Base-by-base conservation (phyloP, 352 stramenopile genomes). In the Hyaloperonospora brassicae region DNA sequence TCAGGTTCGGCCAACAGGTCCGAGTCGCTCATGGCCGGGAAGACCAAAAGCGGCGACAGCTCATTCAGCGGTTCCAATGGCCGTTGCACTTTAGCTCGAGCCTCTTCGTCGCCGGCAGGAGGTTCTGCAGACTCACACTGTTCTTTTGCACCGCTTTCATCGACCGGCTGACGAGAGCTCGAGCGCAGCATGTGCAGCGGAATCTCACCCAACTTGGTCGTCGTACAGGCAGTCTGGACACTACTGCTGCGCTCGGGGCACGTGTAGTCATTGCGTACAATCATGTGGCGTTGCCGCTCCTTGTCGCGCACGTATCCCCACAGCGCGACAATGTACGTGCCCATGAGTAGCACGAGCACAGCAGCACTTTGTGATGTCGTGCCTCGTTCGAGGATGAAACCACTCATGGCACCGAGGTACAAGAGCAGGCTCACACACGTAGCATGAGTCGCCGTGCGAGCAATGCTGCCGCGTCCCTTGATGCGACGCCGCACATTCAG, bases 291-390 rank as follows among this genome's bases (percentile, higher is more conserved):
- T 45, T 82, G 73, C 40, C 73, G 74, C 54, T 90, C 80, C 66
- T 91, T 93, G 70, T 93, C 83, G n/a, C 73, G 75, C 21, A 93
- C 80, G 61, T 91, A 93, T 52, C 73, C 79, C 77, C 77, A 91
- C 12, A 93, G 57, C 25, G 72, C 74, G 4, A 93, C 57, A 23
- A 93, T 83, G 55, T 89, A 91, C 45, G 83, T 90, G 44, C 72
- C 71, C 79, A 93, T 88, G 50, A 93, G 70, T 57, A 93, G 56
- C 48, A 82, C 78, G 0, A 90, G 55, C 47, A 93, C 73, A 11
- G 67, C 73, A 14, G 70, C 72, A 63, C 72, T 89, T 61, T 91
- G 80, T 41, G 77, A 64, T 50, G 76, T 87, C 17, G 83, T 89
- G 56, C 80, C 83, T 5, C 80, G 70, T 39, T 89, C 76, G 31